Conservation (phyloP, 2,329 filamentous ascomycete species). For the Diaporthe helianthi region DNA sequence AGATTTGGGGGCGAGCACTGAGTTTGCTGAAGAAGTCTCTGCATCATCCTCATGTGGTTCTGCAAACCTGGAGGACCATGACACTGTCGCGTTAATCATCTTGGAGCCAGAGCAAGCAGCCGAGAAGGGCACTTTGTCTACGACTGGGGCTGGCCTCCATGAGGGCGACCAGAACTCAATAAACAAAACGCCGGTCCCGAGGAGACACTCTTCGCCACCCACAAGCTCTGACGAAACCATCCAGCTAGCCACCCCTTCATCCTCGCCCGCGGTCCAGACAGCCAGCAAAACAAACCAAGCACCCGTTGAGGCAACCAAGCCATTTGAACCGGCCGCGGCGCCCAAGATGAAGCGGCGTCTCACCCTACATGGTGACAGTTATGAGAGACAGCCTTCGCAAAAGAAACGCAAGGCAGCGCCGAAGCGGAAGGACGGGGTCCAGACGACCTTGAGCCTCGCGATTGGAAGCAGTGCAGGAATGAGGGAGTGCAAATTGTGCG, state of each 20-base stretch:
- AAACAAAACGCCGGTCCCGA: background rate
- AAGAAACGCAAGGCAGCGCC: constrained; percentile 33
- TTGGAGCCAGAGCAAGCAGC: background rate
- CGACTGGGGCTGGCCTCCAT: background rate
- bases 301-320: background rate
- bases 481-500: constrained; percentile 51
- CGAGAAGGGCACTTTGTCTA: background rate
- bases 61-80: background rate
- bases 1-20: background rate
- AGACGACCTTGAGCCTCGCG: constrained; percentile 52
- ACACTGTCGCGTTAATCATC: background rate
- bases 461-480: constrained; percentile 44
- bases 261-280: background rate
- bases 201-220: background rate
- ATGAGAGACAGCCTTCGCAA: constrained; percentile 15
- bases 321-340: background rate
- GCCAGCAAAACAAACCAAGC: background rate
- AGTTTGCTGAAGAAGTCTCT: background rate
- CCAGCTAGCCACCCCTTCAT: background rate
- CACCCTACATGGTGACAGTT: constrained; percentile 26
- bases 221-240: background rate
- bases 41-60: too few relatives aligned
- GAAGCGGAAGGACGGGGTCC: constrained; percentile 43
- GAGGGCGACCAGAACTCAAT: constrained; percentile 1
- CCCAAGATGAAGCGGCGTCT: constrained; percentile 33